Evolutionary conservation across 176 grass and related monocot species (phyloP).

Genomic region (Zea mays): DNA sequence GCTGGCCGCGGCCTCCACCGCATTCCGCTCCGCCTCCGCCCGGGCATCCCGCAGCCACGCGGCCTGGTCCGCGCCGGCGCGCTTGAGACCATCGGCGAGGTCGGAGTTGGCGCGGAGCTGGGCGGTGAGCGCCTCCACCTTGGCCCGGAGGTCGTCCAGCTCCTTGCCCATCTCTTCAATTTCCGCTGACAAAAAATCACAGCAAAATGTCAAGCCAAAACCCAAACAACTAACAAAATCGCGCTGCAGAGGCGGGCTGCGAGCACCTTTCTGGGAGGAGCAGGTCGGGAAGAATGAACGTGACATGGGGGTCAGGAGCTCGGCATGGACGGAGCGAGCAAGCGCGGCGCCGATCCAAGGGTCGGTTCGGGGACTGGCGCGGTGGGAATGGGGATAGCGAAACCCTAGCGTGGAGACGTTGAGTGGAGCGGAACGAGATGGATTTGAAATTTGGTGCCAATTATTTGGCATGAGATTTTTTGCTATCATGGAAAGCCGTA

Average conservation of each 20-base stretch:
- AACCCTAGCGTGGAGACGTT: constrained; percentile 39
- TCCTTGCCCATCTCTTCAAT: constrained; percentile 66
- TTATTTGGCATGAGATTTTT: no score
- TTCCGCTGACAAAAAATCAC: not conserved
- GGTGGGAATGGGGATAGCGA: not conserved
- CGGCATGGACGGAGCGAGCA: constrained; percentile 22
- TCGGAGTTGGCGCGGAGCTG: constrained; percentile 51
- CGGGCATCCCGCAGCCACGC: constrained; percentile 43
- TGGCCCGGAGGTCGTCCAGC: constrained; percentile 52
- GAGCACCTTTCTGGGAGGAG: constrained; percentile 53
- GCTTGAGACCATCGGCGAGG: constrained; percentile 51
- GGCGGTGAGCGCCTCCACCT: constrained; percentile 48
- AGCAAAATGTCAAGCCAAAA: not conserved
- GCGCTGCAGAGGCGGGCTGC: not conserved
- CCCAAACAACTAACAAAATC: not conserved
- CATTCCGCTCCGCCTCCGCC: constrained; percentile 43
- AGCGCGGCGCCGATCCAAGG: not conserved
- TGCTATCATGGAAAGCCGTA: no score
- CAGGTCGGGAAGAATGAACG: constrained; percentile 55
- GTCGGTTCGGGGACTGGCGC: not conserved
- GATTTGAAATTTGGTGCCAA: constrained; percentile 47
- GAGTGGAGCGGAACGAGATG: not conserved
- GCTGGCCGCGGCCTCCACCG: constrained; percentile 38
- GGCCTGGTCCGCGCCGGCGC: constrained; percentile 44
- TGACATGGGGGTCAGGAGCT: constrained; percentile 43